A percentile compares a stretch with the other conserved stretches of the same genome.
phyloP scores from a whole-genome alignment of 352 stramenopile genomes.

The Globisporangium okanoganense region DNA sequence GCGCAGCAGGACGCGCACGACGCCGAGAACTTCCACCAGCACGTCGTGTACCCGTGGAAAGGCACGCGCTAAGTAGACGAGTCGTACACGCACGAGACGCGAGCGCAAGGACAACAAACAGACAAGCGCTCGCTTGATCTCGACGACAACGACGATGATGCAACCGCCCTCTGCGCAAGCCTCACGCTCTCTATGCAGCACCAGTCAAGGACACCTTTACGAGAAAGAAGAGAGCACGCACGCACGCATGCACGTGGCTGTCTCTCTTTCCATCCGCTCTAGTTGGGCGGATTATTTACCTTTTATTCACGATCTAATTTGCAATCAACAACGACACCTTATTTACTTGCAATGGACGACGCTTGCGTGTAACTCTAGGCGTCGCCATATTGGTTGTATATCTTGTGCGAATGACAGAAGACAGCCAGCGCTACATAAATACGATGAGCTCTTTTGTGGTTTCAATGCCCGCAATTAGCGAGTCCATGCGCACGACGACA shows the following conservation, averaged over 20 bases:
- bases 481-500: too few species aligned
- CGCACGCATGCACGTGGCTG: background rate
- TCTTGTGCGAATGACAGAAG: too few species aligned
- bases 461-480: too few species aligned
- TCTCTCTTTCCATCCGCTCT: background rate
- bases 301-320: background rate
- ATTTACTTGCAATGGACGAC: background rate
- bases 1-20: slow-evolving; percentile 27
- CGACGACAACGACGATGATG: background rate
- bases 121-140: background rate
- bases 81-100: background rate
- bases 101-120: background rate
- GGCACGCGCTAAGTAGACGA: slow-evolving; percentile 43
- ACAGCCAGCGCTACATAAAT: too few species aligned
- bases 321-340: slow-evolving; percentile 1
- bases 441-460: too few species aligned
- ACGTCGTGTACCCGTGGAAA: slow-evolving; percentile 67
- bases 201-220: background rate
- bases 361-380: too few species aligned
- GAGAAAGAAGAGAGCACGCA: background rate
- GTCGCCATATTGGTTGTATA: too few species aligned
- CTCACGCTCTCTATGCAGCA: background rate
- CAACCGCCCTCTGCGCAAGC: background rate
- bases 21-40: slow-evolving; percentile 49
- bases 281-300: background rate